Conservation (phyloP, 129 eudicot genomes). For the Tanacetum coccineum region DNA sequence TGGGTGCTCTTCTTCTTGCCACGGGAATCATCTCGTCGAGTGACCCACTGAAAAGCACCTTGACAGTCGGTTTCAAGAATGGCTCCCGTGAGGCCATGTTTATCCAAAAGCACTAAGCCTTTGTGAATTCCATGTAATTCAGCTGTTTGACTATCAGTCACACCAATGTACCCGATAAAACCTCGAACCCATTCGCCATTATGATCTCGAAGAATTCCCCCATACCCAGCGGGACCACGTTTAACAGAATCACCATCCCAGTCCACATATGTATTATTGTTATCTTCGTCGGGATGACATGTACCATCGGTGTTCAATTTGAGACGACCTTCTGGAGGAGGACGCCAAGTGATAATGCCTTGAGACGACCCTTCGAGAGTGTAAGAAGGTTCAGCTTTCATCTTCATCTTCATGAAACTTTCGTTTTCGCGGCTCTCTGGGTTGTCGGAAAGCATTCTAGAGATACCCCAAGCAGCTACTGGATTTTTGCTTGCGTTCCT, state of each 20-base stretch:
- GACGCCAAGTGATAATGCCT: too few species aligned
- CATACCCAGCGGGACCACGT: background rate
- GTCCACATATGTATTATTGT: too few species aligned
- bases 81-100: background rate
- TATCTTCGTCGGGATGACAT: background rate
- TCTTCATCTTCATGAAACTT: too few species aligned
- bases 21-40: background rate
- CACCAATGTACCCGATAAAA: background rate
- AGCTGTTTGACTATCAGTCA: background rate
- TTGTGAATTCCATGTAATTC: slow-evolving; percentile 11
- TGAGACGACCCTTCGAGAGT: too few species aligned
- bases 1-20: background rate
- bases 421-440: too few species aligned
- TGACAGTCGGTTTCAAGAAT: slow-evolving; percentile 7
- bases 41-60: background rate
- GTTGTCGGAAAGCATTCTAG: slow-evolving; percentile 5
- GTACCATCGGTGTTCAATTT: slow-evolving; percentile 1
- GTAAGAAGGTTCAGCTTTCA: too few species aligned
- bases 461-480: slow-evolving; percentile 2
- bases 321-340: background rate
- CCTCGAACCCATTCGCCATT: background rate
- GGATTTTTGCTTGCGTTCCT: background rate
- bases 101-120: background rate
- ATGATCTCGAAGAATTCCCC: slow-evolving; percentile 11
- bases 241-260: background rate